These are phyloP conservation scores for Colletotrichum sp. DNA, from an alignment of 2,329 filamentous ascomycete species.

Conservation along the genomic window DNA sequence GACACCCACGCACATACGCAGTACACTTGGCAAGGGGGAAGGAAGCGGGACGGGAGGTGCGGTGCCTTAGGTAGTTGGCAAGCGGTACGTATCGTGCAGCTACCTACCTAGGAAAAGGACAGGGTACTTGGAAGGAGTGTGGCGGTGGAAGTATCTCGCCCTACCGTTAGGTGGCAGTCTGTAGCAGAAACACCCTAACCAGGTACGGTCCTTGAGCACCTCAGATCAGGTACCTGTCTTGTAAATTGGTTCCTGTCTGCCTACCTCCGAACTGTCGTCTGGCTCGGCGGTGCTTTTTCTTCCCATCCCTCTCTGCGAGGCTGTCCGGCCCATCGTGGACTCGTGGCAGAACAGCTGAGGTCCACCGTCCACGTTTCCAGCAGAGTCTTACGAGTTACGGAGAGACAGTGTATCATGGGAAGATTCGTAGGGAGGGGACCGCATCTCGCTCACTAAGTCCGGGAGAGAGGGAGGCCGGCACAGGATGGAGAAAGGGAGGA, in stretches of 20 bases:
- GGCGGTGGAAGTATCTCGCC: constrained; percentile 10
- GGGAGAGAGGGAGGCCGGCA: not conserved
- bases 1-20: not conserved
- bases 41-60: not conserved
- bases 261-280: not conserved
- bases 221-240: constrained; percentile 9
- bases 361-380: not conserved
- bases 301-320: not conserved
- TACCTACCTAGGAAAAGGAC: not conserved
- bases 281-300: not conserved
- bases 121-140: not conserved
- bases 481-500: constrained; percentile 1
- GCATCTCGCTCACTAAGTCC: not conserved
- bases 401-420: not conserved
- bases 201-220: not conserved
- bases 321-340: not conserved
- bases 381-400: not conserved
- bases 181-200: not conserved
- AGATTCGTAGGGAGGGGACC: not conserved
- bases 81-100: not conserved
- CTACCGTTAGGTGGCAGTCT: not conserved
- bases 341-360: not conserved
- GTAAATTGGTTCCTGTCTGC: not conserved
- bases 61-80: not conserved
- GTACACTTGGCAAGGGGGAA: not conserved